These are phyloP conservation scores for Apostasia ramifera DNA, from an alignment of 106 monocot species.

Conservation along the genomic window DNA sequence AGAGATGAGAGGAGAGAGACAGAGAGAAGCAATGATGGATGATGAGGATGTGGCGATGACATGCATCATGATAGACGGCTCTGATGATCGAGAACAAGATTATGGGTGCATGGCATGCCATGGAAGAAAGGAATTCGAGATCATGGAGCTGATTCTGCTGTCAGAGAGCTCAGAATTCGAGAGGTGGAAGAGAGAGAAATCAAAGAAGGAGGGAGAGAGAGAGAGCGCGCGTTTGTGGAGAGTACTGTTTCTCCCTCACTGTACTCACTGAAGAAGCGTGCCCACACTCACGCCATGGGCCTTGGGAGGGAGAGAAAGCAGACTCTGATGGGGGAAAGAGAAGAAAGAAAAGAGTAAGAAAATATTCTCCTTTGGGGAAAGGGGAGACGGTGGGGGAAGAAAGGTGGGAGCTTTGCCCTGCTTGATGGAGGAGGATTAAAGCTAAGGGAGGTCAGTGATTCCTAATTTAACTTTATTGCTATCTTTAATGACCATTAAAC, in stretches of 20 bases:
- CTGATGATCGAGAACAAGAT: slow-evolving; percentile 10
- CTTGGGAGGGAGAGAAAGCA: neutral
- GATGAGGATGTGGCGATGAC: neutral
- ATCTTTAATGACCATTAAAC: too few species aligned
- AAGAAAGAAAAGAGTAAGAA: neutral
- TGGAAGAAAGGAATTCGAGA: slow-evolving; percentile 11
- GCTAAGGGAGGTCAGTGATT: too few species aligned
- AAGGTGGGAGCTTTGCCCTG: too few species aligned
- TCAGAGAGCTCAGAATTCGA: slow-evolving; percentile 16
- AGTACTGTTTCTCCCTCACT: too few species aligned
- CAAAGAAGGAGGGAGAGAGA: slow-evolving; percentile 8
- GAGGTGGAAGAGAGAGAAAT: neutral
- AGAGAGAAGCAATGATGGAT: slow-evolving; percentile 13
- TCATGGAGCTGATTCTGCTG: slow-evolving; percentile 29
- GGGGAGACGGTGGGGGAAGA: neutral
- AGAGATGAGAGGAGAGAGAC: slow-evolving; percentile 1
- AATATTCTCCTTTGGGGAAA: slow-evolving; percentile 6
- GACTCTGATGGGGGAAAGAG: neutral
- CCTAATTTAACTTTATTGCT: too few species aligned
- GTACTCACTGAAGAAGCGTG: slow-evolving; percentile 10
- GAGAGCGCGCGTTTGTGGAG: neutral
- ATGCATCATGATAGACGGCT: slow-evolving; percentile 8
- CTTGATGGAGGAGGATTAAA: too few species aligned
- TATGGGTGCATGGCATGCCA: slow-evolving; percentile 12
- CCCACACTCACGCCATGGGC: slow-evolving; percentile 7